Conservation (phyloP, 2,329 filamentous ascomycete genomes). For the Penicillium thymicola region DNA sequence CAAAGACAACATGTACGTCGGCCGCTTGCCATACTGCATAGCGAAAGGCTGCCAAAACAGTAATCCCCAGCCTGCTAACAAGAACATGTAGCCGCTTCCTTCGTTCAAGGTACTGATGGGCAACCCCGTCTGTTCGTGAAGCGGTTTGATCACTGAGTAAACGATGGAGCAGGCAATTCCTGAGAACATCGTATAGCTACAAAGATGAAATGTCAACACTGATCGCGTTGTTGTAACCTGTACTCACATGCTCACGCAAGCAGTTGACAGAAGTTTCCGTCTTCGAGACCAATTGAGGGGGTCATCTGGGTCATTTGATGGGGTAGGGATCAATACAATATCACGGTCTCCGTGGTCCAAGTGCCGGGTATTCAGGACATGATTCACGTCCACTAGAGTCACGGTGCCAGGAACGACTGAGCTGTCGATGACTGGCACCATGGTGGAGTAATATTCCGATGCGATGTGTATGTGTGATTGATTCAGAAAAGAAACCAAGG, state of each 20-base stretch:
- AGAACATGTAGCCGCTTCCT: slow-evolving; percentile 42
- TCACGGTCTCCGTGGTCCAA: slow-evolving; percentile 30
- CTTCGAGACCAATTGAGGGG: slow-evolving; percentile 46
- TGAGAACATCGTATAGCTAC: slow-evolving; percentile 38
- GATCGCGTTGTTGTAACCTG: not conserved
- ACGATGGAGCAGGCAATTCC: slow-evolving; percentile 39
- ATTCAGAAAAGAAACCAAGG: not conserved
- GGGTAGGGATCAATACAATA: slow-evolving; percentile 44
- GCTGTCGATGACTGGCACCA: slow-evolving; percentile 28
- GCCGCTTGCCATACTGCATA: slow-evolving; percentile 43
- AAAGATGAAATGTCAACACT: not conserved
- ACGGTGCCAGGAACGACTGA: slow-evolving; percentile 44
- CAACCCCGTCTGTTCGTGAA: slow-evolving; percentile 38
- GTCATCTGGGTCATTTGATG: slow-evolving; percentile 47
- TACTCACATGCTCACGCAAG: slow-evolving; percentile 42
- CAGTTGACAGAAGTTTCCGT: slow-evolving; percentile 44
- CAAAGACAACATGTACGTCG: slow-evolving; percentile 36
- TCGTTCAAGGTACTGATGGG: slow-evolving; percentile 35
- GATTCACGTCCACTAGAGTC: slow-evolving; percentile 42
- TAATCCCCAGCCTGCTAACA: slow-evolving; percentile 46
- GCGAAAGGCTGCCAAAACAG: slow-evolving; percentile 50
- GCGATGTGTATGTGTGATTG: not conserved
- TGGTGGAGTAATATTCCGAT: slow-evolving; percentile 6
- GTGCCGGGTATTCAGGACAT: slow-evolving; percentile 33
- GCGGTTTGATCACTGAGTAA: slow-evolving; percentile 39